Base-by-base conservation (phyloP, 495 filamentous ascomycete genomes). In the Pyrenula aspistea region DNA sequence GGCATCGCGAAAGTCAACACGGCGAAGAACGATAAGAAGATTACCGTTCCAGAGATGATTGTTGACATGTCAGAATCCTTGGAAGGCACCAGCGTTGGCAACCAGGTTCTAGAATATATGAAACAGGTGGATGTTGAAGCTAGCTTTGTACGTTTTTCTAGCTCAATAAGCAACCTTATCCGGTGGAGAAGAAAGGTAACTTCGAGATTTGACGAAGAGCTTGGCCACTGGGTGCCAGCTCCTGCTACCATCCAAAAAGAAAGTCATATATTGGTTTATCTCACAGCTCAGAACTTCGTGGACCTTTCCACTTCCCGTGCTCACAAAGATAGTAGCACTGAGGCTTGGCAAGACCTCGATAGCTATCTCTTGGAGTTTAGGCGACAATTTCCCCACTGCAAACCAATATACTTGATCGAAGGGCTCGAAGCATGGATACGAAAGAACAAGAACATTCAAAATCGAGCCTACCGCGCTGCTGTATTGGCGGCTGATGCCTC, bases 11-110 rank as follows among this genome's bases (percentile, higher is more conserved):
- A 84, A 51, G 86, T 83, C 50, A 93, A 95, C 68, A 89, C 83
- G 63, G 71, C 85, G 2, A 84, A 82, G 53, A 85, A 80, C 0
- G 83, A 88, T 68, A 90, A 87, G 70, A 93, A 89, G 61, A 76
- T 84, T 15, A 84, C 87, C 0, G 79, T 79, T 0, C 79, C 77
- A 1, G 89, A 95, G 68, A 93, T 95, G 87, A 86, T 95, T n/a
- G 75, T 89, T 2, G 85, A 91, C 67, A 71, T 95, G 21, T 78
- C 87, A 1, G 68, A 63, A 8, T 74, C 74, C 10, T 66, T 93
- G 8, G 67, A 74, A 12, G 72, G 66, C 12, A 67, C 65, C 4
- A 74, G 67, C 25, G 65, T 83, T 22, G 76, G 70, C 2, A 73
- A 69, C 21, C 79, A 82, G 54, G 66, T 77, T 10, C 56, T 71